Conservation (phyloP, 176 grass and related monocot genomes). For the Oryza nivara region DNA sequence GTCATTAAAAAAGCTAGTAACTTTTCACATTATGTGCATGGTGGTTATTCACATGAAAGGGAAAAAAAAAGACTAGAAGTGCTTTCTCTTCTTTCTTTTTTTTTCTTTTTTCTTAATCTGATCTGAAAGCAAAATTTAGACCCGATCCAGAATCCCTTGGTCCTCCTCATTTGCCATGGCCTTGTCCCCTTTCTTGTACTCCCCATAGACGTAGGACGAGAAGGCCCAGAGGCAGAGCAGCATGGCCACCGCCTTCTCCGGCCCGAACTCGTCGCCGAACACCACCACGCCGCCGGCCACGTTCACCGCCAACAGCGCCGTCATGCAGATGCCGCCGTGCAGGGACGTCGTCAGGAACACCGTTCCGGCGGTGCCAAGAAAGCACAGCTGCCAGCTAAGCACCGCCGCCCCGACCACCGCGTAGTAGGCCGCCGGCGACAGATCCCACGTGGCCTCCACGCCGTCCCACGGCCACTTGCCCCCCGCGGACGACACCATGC, state of each 20-base stretch:
- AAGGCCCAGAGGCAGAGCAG: conserved; percentile 65
- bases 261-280: conserved; percentile 55
- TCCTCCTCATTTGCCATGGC: background rate
- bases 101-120: background rate
- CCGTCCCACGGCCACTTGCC: background rate
- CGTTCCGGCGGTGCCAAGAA: conserved; percentile 63
- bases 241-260: conserved; percentile 50
- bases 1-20: background rate
- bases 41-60: background rate
- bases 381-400: conserved; percentile 65
- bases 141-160: conserved; percentile 14
- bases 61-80: background rate
- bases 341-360: conserved; percentile 65
- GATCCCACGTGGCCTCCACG: conserved; percentile 47
- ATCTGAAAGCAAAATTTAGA: conserved; percentile 5
- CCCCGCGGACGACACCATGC: conserved; percentile 29
- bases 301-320: conserved; percentile 60
- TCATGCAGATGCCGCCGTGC: conserved; percentile 77
- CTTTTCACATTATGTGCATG: conserved; percentile 4
- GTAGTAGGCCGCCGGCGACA: conserved; percentile 48
- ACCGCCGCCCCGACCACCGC: conserved; percentile 47
- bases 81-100: background rate
- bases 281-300: conserved; percentile 56
- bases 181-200: conserved; percentile 42
- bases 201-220: conserved; percentile 63